Conservation (phyloP, 2,329 filamentous ascomycete species). For the Arthrinium phaeospermum region DNA sequence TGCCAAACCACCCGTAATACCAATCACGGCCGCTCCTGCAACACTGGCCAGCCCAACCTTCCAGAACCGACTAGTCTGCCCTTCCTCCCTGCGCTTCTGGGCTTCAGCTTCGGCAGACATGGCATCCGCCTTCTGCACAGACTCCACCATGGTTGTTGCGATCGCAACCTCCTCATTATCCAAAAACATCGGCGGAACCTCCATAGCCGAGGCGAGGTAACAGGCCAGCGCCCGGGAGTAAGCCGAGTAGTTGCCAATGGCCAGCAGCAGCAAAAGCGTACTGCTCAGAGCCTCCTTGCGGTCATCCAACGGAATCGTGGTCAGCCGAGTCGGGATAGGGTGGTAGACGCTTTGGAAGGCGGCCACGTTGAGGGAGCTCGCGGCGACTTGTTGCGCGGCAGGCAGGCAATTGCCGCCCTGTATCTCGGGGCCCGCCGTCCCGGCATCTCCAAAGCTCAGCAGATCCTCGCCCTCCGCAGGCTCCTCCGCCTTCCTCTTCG, state of each 20-base stretch:
- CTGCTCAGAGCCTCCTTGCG: conserved; percentile 71
- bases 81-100: conserved; percentile 73
- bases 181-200: conserved; percentile 65
- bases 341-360: conserved; percentile 58
- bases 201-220: conserved; percentile 70
- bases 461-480: conserved; percentile 46
- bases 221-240: conserved; percentile 74
- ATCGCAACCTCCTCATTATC: conserved; percentile 76
- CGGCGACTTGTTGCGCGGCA: conserved; percentile 28
- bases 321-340: conserved; percentile 59
- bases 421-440: conserved; percentile 16
- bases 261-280: conserved; percentile 72
- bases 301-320: conserved; percentile 62
- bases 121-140: conserved; percentile 58
- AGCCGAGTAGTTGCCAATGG: conserved; percentile 75
- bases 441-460: conserved; percentile 46
- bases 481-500: conserved; percentile 41
- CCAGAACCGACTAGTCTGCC: conserved; percentile 76
- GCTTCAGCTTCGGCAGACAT: conserved; percentile 81
- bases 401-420: conserved; percentile 31
- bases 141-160: conserved; percentile 75
- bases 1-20: conserved; percentile 88
- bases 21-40: conserved; percentile 88
- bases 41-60: conserved; percentile 91
- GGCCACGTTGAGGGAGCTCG: background rate